A percentile compares a stretch with the other conserved stretches of the same genome.
These are phyloP conservation scores for Claviceps capensis DNA, from an alignment of 2,329 filamentous ascomycete genomes.

Conservation along the genomic window DNA sequence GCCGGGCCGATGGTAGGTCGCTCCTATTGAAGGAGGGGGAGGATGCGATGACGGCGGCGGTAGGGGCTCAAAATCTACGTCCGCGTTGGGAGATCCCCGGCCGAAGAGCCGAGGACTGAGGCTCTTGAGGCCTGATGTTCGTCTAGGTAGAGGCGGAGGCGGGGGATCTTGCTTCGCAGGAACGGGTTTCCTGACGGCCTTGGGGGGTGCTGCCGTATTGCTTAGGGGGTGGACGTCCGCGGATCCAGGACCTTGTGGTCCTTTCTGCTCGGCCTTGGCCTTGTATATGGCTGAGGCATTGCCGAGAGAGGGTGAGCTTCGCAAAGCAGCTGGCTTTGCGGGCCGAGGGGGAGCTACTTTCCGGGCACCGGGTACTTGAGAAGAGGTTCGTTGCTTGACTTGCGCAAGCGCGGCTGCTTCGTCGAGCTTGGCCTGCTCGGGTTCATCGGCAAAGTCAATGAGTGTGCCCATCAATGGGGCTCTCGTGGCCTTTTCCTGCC, in stretches of 20 bases:
- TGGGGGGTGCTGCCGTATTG: conserved; percentile 14
- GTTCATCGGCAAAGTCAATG: conserved; percentile 47
- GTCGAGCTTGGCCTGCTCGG: conserved; percentile 23
- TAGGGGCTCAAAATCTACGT: conserved; percentile 28
- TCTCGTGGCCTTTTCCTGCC: conserved; percentile 13
- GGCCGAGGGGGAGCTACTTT: conserved; percentile 40
- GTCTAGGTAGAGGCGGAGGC: conserved; percentile 34
- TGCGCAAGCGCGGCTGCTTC: conserved; percentile 20
- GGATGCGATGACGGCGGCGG: conserved; percentile 16
- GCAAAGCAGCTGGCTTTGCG: conserved; percentile 41
- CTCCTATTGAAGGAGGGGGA: conserved; percentile 5
- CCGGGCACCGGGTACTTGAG: conserved; percentile 16
- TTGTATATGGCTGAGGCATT: not conserved
- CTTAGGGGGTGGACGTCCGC: conserved; percentile 18
- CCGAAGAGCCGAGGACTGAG: conserved; percentile 18
- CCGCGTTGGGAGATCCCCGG: conserved; percentile 23
- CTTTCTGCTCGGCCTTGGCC: conserved; percentile 14
- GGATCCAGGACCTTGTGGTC: conserved; percentile 16
- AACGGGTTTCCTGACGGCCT: conserved; percentile 19
- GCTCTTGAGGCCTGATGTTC: conserved; percentile 25
- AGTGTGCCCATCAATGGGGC: conserved; percentile 40
- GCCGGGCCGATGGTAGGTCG: conserved; percentile 14
- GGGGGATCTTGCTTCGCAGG: conserved; percentile 15
- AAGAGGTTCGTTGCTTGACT: conserved; percentile 11
- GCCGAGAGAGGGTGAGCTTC: conserved; percentile 25